Evolutionary conservation across 768 basidiomycete genomes (phyloP), one percentile per base, ranked within the genome.

Genomic region (Leucosporidium yakuticum): DNA sequence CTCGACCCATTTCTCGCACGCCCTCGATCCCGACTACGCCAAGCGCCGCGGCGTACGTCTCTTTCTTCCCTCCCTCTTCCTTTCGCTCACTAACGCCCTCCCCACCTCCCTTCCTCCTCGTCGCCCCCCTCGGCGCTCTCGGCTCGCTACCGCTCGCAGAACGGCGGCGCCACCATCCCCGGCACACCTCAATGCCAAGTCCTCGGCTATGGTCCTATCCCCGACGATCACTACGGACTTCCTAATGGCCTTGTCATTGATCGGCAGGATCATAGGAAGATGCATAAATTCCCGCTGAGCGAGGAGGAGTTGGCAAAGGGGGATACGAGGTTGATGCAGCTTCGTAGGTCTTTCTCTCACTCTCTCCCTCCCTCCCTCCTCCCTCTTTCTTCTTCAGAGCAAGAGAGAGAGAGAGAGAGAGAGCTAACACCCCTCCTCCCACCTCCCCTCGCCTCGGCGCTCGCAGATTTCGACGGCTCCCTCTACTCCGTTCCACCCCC

Each of bases 1-100:
- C 1, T 63, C 63, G 48, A 49, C 29, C 27, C 44, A 63, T 54
- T 63, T 63, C 55, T 56, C 54, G 27, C 63, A 63, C 53, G 63
- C 63, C 9, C 50, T 63, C 32, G 63, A 63, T 23, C 63, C 63
- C 4, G 55, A 63, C 36, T 63, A 63, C 55, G 31, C 31, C 8
- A 63, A 63, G 47, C 63, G 63, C 2, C 54, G 54, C 4, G 53
- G 36, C 7, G 62, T 62, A 25, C 14, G 36, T n/a, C 50, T 60
- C 58, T 4, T 11, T 12, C 25, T 50, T 20, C 14, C 4, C 49
- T 50, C 20, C 60, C 48, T 61, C 47, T 23, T 23, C 14, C 39
- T 29, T 32, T n/a, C 23, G 50, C 50, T 27, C n/a, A n/a, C n/a
- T 4, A 19, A 17, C 21, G 17, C 25, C 9, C 14, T 5, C 21